Conservation (phyloP, 208 protist genomes). For the Leishmania gerbilli region DNA sequence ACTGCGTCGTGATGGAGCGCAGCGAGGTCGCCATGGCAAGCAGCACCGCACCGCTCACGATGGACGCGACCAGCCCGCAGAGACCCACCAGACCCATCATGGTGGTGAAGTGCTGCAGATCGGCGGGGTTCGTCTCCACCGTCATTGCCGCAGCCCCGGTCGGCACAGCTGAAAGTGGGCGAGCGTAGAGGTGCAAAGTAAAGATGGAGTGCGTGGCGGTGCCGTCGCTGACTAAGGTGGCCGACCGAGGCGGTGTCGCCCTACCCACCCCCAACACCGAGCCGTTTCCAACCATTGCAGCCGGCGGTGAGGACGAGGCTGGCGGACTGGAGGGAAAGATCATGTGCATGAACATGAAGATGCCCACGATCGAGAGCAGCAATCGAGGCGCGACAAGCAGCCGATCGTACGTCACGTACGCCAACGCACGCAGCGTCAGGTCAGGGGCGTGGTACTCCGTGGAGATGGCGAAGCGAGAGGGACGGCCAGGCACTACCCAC, state of each 20-base stretch:
- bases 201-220: slow-evolving; percentile 10
- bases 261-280: background rate
- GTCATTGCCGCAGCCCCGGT: background rate
- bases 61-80: slow-evolving; percentile 18
- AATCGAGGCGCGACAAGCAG: slow-evolving; percentile 25
- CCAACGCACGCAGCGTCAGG: slow-evolving; percentile 32
- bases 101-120: slow-evolving; percentile 5
- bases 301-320: background rate
- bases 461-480: slow-evolving; percentile 17
- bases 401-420: slow-evolving; percentile 31
- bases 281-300: background rate
- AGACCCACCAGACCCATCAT: slow-evolving; percentile 16
- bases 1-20: slow-evolving; percentile 17
- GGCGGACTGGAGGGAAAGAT: slow-evolving; percentile 27
- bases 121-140: background rate
- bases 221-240: background rate
- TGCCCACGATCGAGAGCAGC: slow-evolving; percentile 28
- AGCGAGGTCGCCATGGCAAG: slow-evolving; percentile 26
- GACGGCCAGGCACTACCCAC: slow-evolving; percentile 23
- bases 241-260: background rate
- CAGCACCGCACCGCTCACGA: slow-evolving; percentile 20
- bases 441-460: slow-evolving; percentile 27
- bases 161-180: background rate
- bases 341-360: slow-evolving; percentile 40
- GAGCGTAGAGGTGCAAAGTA: slow-evolving; percentile 9